A percentile compares a stretch with the other conserved stretches of the same genome.
phyloP scores from a whole-genome alignment of 2,329 filamentous ascomycete genomes.

The Aureobasidium subglaciale region DNA sequence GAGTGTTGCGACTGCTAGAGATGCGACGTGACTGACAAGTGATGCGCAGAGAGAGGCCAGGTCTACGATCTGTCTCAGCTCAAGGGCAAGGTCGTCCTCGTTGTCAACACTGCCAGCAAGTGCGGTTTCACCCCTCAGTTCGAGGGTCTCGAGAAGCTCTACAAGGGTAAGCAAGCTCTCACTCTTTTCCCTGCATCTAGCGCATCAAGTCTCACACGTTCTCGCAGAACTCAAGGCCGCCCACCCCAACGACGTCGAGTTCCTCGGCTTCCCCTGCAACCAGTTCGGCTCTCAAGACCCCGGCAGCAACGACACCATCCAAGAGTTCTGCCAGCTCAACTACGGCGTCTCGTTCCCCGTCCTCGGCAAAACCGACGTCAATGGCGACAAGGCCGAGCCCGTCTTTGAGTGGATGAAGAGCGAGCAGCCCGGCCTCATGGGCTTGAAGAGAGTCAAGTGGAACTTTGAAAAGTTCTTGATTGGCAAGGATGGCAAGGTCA shows the following conservation, averaged over 20 bases:
- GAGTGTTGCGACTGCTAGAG: slow-evolving; percentile 8
- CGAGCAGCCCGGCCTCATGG: slow-evolving; percentile 72
- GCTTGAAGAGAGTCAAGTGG: slow-evolving; percentile 92
- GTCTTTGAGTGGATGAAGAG: slow-evolving; percentile 69
- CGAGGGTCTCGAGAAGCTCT: slow-evolving; percentile 80
- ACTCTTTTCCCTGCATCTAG: not conserved
- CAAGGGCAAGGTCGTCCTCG: slow-evolving; percentile 86
- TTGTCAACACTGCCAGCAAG: slow-evolving; percentile 97
- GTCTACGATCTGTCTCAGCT: slow-evolving; percentile 63
- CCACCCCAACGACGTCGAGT: slow-evolving; percentile 69
- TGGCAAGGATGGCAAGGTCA: slow-evolving; percentile 76
- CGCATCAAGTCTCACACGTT: not conserved
- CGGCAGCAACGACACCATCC: slow-evolving; percentile 58
- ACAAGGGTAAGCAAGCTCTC: slow-evolving; percentile 48
- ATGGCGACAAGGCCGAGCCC: slow-evolving; percentile 73
- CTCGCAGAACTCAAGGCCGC: slow-evolving; percentile 50
- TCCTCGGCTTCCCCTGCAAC: slow-evolving; percentile 98
- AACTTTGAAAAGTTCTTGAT: slow-evolving; percentile 99
- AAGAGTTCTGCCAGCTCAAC: slow-evolving; percentile 77
- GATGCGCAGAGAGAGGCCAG: slow-evolving; percentile 60
- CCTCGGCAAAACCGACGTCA: slow-evolving; percentile 87
- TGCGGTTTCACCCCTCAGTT: slow-evolving; percentile 98
- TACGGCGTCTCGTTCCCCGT: slow-evolving; percentile 91
- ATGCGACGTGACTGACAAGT: slow-evolving; percentile 16
- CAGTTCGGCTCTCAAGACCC: slow-evolving; percentile 92